Conservation (phyloP, 1,139 yeast species). For the Entelexis paramagnoliae region DNA sequence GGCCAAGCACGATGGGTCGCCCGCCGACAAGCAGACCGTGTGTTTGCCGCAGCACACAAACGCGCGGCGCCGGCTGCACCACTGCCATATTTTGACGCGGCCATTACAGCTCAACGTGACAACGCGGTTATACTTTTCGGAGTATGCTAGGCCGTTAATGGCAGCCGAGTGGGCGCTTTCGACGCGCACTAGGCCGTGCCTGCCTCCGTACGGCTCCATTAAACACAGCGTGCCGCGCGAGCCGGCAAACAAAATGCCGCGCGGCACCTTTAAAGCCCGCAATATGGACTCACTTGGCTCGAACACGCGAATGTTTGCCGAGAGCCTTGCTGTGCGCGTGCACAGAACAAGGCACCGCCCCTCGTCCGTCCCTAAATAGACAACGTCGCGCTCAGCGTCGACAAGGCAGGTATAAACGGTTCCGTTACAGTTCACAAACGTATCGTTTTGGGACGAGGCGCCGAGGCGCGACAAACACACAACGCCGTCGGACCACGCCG, state of each 20-base stretch:
- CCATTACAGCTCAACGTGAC: neutral
- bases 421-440: neutral
- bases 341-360: neutral
- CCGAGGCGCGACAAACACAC: constrained; percentile 32
- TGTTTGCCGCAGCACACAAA: neutral
- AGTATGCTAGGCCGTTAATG: constrained; percentile 4
- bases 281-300: neutral
- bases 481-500: constrained; percentile 34
- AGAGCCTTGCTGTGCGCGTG: neutral
- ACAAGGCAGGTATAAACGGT: neutral
- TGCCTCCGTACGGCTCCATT: neutral
- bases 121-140: neutral
- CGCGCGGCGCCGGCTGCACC: neutral
- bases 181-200: neutral
- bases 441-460: neutral
- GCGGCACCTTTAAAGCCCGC: neutral
- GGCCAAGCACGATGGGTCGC: neutral
- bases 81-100: constrained; percentile 2
- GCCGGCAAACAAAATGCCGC: constrained; percentile 5
- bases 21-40: neutral
- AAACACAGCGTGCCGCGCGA: neutral
- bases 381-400: neutral
- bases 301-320: neutral
- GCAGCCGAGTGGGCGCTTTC: neutral
- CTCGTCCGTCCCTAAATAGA: neutral